These are phyloP conservation scores for Phytopythium ostracodes DNA, from an alignment of 352 stramenopile genomes.

Conservation along the genomic window DNA sequence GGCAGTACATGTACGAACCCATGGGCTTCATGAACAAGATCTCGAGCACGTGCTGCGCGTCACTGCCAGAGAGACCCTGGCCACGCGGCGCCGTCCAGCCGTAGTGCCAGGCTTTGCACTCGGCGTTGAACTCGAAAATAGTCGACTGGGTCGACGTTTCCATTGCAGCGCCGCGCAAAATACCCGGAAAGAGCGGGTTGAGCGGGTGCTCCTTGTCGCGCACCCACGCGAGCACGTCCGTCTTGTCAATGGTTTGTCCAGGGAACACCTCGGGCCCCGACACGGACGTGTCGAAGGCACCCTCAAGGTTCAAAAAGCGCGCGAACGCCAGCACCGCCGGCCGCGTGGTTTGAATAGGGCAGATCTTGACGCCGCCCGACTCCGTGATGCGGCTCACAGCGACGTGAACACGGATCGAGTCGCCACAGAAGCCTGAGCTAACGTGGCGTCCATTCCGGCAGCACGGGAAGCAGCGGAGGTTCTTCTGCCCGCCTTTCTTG, in stretches of 20 bases:
- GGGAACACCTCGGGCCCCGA: conserved; percentile 72
- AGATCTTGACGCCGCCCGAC: conserved; percentile 79
- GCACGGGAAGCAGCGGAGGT: conserved; percentile 84
- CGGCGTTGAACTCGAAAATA: conserved; percentile 87
- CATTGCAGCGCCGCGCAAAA: conserved; percentile 72
- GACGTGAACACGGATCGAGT: conserved; percentile 81
- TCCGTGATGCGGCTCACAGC: conserved; percentile 69
- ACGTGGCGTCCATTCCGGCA: conserved; percentile 80
- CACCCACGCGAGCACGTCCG: conserved; percentile 55
- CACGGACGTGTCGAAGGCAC: conserved; percentile 59
- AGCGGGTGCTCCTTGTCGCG: conserved; percentile 73
- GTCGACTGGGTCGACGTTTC: conserved; percentile 73
- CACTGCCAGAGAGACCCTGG: conserved; percentile 68
- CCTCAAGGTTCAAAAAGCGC: conserved; percentile 71
- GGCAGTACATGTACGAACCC: conserved; percentile 77
- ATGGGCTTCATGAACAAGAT: conserved; percentile 84
- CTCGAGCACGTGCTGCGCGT: conserved; percentile 75
- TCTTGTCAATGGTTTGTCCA: conserved; percentile 72
- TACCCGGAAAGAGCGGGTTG: conserved; percentile 73
- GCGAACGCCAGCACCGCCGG: conserved; percentile 64
- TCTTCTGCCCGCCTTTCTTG: conserved; percentile 89
- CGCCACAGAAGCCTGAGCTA: conserved; percentile 82
- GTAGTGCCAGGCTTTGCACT: conserved; percentile 89
- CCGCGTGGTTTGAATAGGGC: conserved; percentile 60
- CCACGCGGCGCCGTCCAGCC: conserved; percentile 78